A percentile compares a stretch with the other conserved stretches of the same genome.
phyloP scores from a whole-genome alignment of 495 filamentous ascomycete genomes.

The Acidomyces sp. region DNA sequence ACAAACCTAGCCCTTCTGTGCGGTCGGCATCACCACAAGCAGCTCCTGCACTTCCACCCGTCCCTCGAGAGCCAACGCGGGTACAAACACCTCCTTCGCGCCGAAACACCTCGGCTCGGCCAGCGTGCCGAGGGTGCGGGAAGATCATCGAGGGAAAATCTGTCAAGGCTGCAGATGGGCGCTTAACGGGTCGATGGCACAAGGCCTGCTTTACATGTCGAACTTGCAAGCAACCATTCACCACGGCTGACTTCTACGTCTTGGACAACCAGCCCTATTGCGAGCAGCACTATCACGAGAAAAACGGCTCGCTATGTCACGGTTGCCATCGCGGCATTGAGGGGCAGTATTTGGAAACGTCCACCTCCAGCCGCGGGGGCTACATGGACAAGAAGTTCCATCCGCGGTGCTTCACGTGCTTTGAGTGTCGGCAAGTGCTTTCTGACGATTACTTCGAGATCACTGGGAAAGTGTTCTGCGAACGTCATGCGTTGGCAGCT shows the following conservation, averaged over 20 bases:
- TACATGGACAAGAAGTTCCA: conserved; percentile 69
- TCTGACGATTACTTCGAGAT: conserved; percentile 49
- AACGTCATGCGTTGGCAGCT: conserved; percentile 59
- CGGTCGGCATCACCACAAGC: conserved; percentile 4
- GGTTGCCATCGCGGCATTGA: conserved; percentile 78
- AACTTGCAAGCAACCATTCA: conserved; percentile 68
- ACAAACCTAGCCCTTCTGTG: conserved; percentile 1
- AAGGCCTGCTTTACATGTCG: conserved; percentile 87
- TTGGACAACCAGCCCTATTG: conserved; percentile 77
- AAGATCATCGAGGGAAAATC: conserved; percentile 77
- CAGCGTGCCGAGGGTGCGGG: conserved; percentile 71
- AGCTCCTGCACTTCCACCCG: conserved; percentile 9
- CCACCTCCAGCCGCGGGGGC: background rate
- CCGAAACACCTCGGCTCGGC: conserved; percentile 37
- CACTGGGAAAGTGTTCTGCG: conserved; percentile 59
- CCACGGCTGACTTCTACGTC: conserved; percentile 87
- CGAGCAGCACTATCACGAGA: conserved; percentile 80
- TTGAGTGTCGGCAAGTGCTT: conserved; percentile 31
- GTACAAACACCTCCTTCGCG: conserved; percentile 3
- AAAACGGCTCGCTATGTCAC: conserved; percentile 73
- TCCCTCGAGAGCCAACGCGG: background rate
- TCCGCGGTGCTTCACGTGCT: conserved; percentile 71
- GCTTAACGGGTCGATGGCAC: conserved; percentile 86
- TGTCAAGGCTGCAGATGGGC: conserved; percentile 83
- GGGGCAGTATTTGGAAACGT: conserved; percentile 83